Base-by-base conservation (phyloP, 495 filamentous ascomycete species). In the Bacidia gigantensis region DNA sequence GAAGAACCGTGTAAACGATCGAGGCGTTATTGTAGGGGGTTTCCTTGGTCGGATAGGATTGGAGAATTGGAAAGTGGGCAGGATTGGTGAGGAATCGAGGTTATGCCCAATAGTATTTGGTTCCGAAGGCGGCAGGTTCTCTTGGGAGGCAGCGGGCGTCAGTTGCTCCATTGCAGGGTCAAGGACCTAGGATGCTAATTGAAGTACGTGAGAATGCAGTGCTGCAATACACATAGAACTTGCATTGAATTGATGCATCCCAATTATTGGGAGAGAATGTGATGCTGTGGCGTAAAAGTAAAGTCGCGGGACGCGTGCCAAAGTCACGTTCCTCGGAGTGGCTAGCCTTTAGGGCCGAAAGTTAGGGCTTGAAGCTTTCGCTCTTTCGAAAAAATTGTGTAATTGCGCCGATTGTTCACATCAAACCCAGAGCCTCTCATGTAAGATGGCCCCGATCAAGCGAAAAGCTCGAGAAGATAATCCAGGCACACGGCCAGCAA, bases 1-100 rank as follows among this genome's bases (percentile, higher is more conserved):
- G 60, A 94, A 95, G 69, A 95, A 95, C 25, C 79, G 73, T 39
- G 68, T 79, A 60, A 94, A 94, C 49, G 80, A 82, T 49, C 82
- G 71, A 35, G 84, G 84, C 24, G 84, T 88, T 46, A 88, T 69
- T n/a, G 74, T 69, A 32, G 74, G 73, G 51, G 68, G 68, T 48
- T 73, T 74, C 57, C 65, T 69, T 40, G 61, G 68, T 63, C 69
- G 71, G 53, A 63, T 67, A 47, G 65, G 38, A 50, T 54, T n/a
- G 20, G 40, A 26, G 18, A 39, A 48, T 20, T 24, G 26, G 3
- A 43, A 40, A 25, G 44, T n/a, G 18, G 59, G 51, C 12, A 57
- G 57, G 12, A 39, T 38, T 20, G 51, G 59, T 3, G 54, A 57
- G 5, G 59, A 57, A 12, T 25, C 23, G 17, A 45, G 43, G 21